Base-by-base conservation (phyloP, 129 eudicot genomes). In the Apium graveolens region DNA sequence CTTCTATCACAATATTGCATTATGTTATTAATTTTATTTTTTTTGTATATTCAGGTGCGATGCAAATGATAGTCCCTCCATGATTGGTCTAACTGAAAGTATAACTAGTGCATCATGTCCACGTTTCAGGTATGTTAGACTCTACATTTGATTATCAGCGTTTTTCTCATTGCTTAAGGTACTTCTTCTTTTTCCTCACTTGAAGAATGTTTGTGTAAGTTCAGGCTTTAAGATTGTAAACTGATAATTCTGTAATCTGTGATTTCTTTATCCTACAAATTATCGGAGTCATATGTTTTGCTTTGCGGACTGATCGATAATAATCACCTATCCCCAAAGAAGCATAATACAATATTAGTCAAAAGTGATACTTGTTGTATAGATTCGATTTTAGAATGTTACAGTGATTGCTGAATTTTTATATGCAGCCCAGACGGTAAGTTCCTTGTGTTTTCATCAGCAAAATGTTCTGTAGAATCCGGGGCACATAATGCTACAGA, bases 401-500 rank as follows among this genome's bases (percentile, higher is more conserved):
- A n/a, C 39, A 76, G 73, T 21, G 31, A 70, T 74, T 43, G 21
- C 32, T 31, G 24, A 13, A 20, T 80, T 55, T 75, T 20, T 71
- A 74, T 62, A 80, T 90, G 82, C 92, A 95, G 99, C 84, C 96
- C 95, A 62, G 97, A 92, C 81, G 96, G 99, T 39, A 88, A 83
- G 79, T 83, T 77, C 82, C 99, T 95, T 75, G 92, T 92, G 26
- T 95, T 95, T 84, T 81, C 92, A 44, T 95, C 99, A 78, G 90
- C 99, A 42, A 90, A 90, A 85, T 83, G 85, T 73, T 80, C 91
- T 79, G 89, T 90, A 53, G 96, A 95, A 57, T 84, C 99, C 18
- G 94, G 99, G 73, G 97, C 94, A 66, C 99, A 95, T 84, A 87
- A 83, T 10, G 96, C 97, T 53, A 92, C 97, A 77, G 84, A 92